Conservation (phyloP, 495 filamentous ascomycete genomes). For the Penicillium bialowiezense region DNA sequence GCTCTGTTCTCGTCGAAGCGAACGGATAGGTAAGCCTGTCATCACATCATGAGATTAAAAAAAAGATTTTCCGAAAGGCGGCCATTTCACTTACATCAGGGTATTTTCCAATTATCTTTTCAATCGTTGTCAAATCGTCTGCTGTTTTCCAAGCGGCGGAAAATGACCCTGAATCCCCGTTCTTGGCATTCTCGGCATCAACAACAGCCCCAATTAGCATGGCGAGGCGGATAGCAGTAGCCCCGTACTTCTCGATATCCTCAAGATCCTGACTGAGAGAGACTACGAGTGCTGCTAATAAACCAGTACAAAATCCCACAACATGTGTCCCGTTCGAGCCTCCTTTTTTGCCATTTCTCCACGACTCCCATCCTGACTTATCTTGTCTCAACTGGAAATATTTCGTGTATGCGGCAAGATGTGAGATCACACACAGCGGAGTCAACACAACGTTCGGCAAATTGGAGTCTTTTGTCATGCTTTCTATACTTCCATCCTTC, state of each 20-base stretch:
- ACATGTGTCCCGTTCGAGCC: conserved; percentile 16
- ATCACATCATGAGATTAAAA: neutral
- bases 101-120: neutral
- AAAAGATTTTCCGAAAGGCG: too few relatives aligned
- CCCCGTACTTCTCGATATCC: conserved; percentile 27
- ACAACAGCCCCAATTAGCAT: conserved; percentile 28
- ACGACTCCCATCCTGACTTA: neutral
- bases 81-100: neutral
- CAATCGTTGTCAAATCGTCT: neutral
- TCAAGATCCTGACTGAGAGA: conserved; percentile 13
- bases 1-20: conserved; percentile 37
- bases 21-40: conserved; percentile 46
- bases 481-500: neutral
- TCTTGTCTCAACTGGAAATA: conserved; percentile 9
- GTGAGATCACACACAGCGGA: conserved; percentile 28
- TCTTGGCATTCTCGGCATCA: conserved; percentile 29
- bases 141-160: neutral
- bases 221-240: conserved; percentile 32
- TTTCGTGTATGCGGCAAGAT: conserved; percentile 28
- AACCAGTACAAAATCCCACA: conserved; percentile 39
- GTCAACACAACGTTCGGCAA: conserved; percentile 29
- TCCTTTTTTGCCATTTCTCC: neutral
- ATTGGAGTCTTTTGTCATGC: neutral
- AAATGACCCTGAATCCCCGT: neutral
- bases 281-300: conserved; percentile 35